These are phyloP conservation scores for Escallonia rubra DNA, from an alignment of 129 eudicot genomes.

Conservation along the genomic window DNA sequence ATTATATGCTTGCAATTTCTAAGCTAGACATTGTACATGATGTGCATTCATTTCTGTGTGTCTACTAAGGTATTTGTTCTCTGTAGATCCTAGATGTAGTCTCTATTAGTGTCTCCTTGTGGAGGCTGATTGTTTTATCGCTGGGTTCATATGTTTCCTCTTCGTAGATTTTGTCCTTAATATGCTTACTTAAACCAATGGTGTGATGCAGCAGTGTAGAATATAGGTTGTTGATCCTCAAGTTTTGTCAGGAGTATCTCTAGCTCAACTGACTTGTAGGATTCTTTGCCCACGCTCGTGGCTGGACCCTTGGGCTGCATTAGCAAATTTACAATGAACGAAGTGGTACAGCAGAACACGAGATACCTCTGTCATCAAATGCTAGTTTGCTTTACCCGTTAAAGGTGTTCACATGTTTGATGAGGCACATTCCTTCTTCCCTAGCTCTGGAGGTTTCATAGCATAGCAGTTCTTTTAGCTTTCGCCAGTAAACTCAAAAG, in stretches of 20 bases:
- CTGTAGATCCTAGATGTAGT: conserved; percentile 4
- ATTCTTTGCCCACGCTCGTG: conserved; percentile 1
- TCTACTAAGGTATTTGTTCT: not conserved
- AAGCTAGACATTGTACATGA: conserved; percentile 7
- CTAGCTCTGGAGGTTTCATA: too few relatives aligned
- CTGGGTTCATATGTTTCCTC: not conserved
- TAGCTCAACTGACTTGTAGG: not conserved
- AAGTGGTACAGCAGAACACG: not conserved
- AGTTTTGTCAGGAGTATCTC: not conserved
- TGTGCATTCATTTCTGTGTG: not conserved
- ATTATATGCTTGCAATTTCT: not conserved
- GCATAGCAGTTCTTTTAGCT: too few relatives aligned
- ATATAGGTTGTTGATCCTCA: not conserved
- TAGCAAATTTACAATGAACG: not conserved
- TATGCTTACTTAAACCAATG: not conserved
- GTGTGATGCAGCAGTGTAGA: not conserved
- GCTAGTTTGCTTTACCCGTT: too few relatives aligned
- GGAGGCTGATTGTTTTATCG: not conserved
- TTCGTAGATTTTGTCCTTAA: not conserved
- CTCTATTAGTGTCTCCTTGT: not conserved
- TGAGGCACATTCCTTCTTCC: too few relatives aligned
- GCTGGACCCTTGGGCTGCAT: not conserved
- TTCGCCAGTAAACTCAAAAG: too few relatives aligned
- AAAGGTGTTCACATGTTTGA: too few relatives aligned
- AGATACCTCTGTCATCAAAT: too few relatives aligned